Evolutionary conservation across 2,329 filamentous ascomycete genomes (phyloP), one percentile per base, ranked within the genome.

Genomic region (Fusarium abutilonis): DNA sequence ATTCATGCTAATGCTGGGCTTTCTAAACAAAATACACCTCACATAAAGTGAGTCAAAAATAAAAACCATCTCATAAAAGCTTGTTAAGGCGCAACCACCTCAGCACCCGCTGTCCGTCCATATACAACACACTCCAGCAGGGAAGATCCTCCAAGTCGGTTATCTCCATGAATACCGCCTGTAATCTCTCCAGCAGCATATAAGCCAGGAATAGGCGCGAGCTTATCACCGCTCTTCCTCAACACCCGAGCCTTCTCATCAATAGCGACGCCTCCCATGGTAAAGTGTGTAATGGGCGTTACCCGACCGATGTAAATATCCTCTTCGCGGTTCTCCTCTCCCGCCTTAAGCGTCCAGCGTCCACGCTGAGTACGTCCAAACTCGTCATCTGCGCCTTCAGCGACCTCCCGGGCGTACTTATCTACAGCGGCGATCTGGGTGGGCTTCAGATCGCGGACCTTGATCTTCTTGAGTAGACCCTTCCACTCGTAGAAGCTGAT

Each of bases 181-280:
- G 86, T 87, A 15, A 88, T 81, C 75, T 89, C 87, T 0, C 87
- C 87, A 0, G 86, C 86, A 0, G 82, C 86, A 82, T 85, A 89
- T 1, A 89, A 64, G 0, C 86, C 86, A 4, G 77, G 68, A 31
- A 89, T 83, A 0, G 79, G 79, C 29, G 70, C 70, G 11, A 78
- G 70, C 3, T 74, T 69, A 6, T 76, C 73, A 4, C 67, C 69
- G 0, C 65, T 72, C 3, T 73, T 67, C 8, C 70, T 72, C 11
- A 89, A 66, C 0, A 89, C 80, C 60, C 83, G 80, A 1, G 80
- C 79, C 40, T 79, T 75, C 7, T 81, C 75, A 63, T 86, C 83
- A 62, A 89, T 85, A 3, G 82, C 76, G 0, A 82, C 86, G 1
- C 86, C 86, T 5, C 86, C 86, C 86, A 89, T 89, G 2, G 86